A percentile compares a stretch with the other conserved stretches of the same genome.
Evolutionary conservation across 164 flowering plant genomes (phyloP).

Genomic region (Magnolia changhungtana): DNA sequence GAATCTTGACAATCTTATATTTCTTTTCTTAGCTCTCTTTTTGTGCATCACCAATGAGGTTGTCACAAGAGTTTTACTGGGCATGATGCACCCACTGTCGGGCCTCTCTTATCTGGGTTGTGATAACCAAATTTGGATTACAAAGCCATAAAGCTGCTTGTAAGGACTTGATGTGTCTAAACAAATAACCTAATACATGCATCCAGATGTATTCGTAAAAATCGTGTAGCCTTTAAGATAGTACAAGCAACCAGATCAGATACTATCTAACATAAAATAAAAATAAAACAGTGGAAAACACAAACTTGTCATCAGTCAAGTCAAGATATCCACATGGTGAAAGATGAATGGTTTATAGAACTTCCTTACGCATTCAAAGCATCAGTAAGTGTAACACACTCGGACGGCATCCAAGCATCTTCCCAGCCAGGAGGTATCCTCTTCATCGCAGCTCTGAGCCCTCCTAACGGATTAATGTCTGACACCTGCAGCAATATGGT

Average conservation of each 20-base stretch:
- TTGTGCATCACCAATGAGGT: neutral
- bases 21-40: neutral
- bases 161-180: too few relatives aligned
- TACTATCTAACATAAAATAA: too few relatives aligned
- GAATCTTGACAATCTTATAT: neutral
- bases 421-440: conserved; percentile 81
- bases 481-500: conserved; percentile 57
- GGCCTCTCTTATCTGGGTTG: neutral
- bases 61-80: neutral
- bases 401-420: conserved; percentile 70
- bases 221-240: neutral
- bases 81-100: neutral
- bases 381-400: conserved; percentile 53
- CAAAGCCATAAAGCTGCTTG: too few relatives aligned
- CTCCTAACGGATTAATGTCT: conserved; percentile 66
- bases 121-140: neutral
- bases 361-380: conserved; percentile 77
- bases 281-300: neutral
- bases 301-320: neutral
- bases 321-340: neutral
- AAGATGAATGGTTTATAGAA: neutral
- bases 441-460: conserved; percentile 64
- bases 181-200: neutral
- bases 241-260: neutral
- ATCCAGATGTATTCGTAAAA: too few relatives aligned